Evolutionary conservation across 495 filamentous ascomycete species (phyloP), one percentile per base, ranked within the genome.

Genomic region (Daldinia loculata): DNA sequence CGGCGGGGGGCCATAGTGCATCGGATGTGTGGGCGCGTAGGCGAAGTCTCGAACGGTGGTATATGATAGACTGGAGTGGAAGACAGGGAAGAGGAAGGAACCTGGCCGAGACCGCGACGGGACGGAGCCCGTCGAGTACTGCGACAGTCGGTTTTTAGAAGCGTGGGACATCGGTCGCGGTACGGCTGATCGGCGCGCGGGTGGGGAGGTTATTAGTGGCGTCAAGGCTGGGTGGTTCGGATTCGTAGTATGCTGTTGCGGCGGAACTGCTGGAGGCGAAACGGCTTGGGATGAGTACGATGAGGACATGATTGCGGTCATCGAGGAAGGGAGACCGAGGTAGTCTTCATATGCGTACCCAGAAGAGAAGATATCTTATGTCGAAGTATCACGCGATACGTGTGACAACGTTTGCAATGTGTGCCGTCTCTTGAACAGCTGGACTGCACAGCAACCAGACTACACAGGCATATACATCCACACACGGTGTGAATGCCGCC

Each of bases 11-110:
- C 95, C 95, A 84, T 98, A 98, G 84, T 98, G 95, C 72, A 97
- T 82, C 14, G 93, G 94, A 76, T 98, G 92, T 19, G 84, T 84
- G 14, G 86, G 71, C 6, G 93, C 89, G 74, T 98, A 99, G 50
- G 96, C 95, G 80, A 98, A 99, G 83, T 99, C 95, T 70, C 96
- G 91, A 34, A 99, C 94, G 7, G 91, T 85, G 52, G 95, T 87
- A 76, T 98, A 98, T 7, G 92, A 80, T n/a, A 98, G 86, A 75
- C 90, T 95, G 41, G 95, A 93, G 75, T 93, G 91, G 81, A 94
- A 97, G 71, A 91, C 78, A 2, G 94, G 91, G 68, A 93, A 94
- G 41, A 92, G 86, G 75, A 90, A 88, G 22, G 93, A 93, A 70
- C 85, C 84, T 41, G 93, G 91, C 69, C 95, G 87, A 66, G 93